A percentile compares a stretch with the other conserved stretches of the same genome.
Evolutionary conservation across 2,329 filamentous ascomycete species (phyloP).

Genomic region (Phialocephala subalpina): DNA sequence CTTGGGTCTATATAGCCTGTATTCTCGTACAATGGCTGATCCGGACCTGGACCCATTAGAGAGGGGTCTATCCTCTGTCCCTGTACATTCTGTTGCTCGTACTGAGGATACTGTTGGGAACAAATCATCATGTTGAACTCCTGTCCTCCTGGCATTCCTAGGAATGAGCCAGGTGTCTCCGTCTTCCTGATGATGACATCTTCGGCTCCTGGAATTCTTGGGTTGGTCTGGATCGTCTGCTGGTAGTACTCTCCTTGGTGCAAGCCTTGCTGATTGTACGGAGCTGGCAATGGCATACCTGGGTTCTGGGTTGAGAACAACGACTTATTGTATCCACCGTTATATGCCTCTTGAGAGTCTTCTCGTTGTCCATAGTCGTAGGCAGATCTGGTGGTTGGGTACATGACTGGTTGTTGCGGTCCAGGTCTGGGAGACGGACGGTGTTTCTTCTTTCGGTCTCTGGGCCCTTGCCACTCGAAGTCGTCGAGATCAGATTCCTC

Average conservation of each 20-base stretch:
- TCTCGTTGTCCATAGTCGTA: conserved; percentile 42
- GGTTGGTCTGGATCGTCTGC: conserved; percentile 38
- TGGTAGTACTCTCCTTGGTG: conserved; percentile 60
- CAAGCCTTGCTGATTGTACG: conserved; percentile 51
- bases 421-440: conserved; percentile 27
- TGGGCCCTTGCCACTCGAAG: conserved; percentile 50
- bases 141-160: conserved; percentile 48
- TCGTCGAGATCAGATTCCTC: conserved; percentile 55
- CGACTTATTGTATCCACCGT: conserved; percentile 49
- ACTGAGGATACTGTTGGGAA: conserved; percentile 27
- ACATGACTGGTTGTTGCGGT: conserved; percentile 34
- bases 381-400: conserved; percentile 41
- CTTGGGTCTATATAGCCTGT: conserved; percentile 27
- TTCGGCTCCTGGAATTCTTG: conserved; percentile 42
- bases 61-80: conserved; percentile 41
- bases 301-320: conserved; percentile 61
- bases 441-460: conserved; percentile 36
- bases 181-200: conserved; percentile 54
- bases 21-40: conserved; percentile 32
- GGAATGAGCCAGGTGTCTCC: conserved; percentile 42
- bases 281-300: conserved; percentile 54
- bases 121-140: conserved; percentile 39
- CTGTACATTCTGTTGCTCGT: conserved; percentile 21
- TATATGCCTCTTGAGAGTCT: conserved; percentile 39
- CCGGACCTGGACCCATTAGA: conserved; percentile 35